Conservation (phyloP, 2,329 filamentous ascomycete species). For the Xylariaceae sp. region DNA sequence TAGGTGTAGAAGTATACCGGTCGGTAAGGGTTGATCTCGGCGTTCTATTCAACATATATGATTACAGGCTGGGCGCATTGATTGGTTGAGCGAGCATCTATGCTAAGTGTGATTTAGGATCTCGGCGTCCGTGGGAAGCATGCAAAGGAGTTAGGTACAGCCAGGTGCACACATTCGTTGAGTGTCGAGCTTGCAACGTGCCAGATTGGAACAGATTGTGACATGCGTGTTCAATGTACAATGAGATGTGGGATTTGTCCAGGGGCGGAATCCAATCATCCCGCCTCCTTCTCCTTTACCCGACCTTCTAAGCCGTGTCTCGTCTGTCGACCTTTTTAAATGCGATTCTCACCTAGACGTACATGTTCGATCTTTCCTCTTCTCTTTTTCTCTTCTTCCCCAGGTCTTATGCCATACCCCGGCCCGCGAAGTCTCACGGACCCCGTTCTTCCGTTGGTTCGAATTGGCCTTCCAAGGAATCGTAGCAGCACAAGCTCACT, state of each 20-base stretch:
- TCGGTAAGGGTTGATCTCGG: slow-evolving; percentile 1
- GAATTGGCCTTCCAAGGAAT: too few relatives aligned
- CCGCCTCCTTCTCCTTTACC: background rate
- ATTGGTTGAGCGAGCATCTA: slow-evolving; percentile 5
- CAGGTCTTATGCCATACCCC: background rate
- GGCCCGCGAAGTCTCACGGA: background rate
- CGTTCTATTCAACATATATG: background rate
- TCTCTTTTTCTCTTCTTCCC: background rate
- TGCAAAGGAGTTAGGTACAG: slow-evolving; percentile 13
- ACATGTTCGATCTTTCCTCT: background rate
- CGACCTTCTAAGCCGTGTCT: background rate
- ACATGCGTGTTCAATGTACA: slow-evolving; percentile 18
- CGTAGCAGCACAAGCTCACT: background rate
- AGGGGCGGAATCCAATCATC: background rate
- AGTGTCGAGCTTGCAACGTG: slow-evolving; percentile 3
- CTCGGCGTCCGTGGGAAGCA: background rate
- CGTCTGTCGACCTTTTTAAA: background rate
- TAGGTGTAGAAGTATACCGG: slow-evolving; percentile 3
- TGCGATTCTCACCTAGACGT: background rate
- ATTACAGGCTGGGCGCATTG: slow-evolving; percentile 3
- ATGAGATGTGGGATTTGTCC: background rate
- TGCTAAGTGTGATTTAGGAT: background rate
- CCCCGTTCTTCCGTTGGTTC: background rate
- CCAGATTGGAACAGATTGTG: slow-evolving; percentile 4
- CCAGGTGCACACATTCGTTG: background rate